Evolutionary conservation across 2,329 filamentous ascomycete species (phyloP).

Genomic region (Aspergillus texensis): DNA sequence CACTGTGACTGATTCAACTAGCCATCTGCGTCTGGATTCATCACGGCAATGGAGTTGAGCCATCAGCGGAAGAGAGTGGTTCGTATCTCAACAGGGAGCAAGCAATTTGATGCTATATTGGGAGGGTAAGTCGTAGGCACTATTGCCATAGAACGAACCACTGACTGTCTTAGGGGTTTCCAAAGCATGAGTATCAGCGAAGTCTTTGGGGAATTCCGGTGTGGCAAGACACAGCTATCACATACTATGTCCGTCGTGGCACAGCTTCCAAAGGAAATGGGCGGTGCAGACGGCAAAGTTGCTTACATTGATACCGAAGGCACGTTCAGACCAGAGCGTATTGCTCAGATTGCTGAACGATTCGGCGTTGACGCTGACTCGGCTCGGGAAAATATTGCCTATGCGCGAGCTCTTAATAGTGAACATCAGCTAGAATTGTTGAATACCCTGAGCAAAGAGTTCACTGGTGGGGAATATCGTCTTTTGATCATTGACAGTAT

Average conservation of each 20-base stretch:
- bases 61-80: slow-evolving; percentile 65
- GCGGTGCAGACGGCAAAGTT: slow-evolving; percentile 69
- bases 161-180: slow-evolving; percentile 55
- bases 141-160: background rate
- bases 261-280: slow-evolving; percentile 59
- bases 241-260: slow-evolving; percentile 70
- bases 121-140: slow-evolving; percentile 53
- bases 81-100: slow-evolving; percentile 70
- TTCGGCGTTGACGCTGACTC: slow-evolving; percentile 63
- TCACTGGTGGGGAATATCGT: slow-evolving; percentile 65
- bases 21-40: slow-evolving; percentile 63
- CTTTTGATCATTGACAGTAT: slow-evolving; percentile 71
- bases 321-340: slow-evolving; percentile 68
- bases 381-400: slow-evolving; percentile 69
- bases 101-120: slow-evolving; percentile 66
- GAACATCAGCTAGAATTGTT: slow-evolving; percentile 68
- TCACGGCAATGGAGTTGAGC: slow-evolving; percentile 66
- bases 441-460: slow-evolving; percentile 62
- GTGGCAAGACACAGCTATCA: slow-evolving; percentile 70
- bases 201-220: slow-evolving; percentile 51
- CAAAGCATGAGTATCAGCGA: slow-evolving; percentile 71
- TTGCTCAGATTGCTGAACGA: slow-evolving; percentile 67
- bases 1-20: slow-evolving; percentile 32
- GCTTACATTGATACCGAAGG: slow-evolving; percentile 70
- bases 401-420: slow-evolving; percentile 66